Percentiles rank a stretch among this genome's conserved stretches.
phyloP scores from a whole-genome alignment of 768 basidiomycete genomes.

The Phanerochaete sordida region DNA sequence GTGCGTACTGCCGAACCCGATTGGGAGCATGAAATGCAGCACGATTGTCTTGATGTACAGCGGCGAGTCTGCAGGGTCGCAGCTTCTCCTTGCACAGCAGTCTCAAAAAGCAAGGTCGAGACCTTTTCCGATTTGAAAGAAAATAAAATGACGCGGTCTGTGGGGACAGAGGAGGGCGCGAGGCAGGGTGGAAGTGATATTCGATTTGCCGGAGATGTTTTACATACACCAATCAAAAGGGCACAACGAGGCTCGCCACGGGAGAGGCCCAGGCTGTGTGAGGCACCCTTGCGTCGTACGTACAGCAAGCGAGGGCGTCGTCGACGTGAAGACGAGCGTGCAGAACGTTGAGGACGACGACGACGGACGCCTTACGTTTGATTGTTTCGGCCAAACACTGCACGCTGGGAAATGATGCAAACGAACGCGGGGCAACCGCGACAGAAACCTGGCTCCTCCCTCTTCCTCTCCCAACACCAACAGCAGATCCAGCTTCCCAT shows the following conservation, averaged over 20 bases:
- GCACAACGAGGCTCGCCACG: neutral
- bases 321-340: neutral
- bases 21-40: conserved; percentile 37
- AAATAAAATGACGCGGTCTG: neutral
- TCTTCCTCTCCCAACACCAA: conserved; percentile 20
- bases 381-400: conserved; percentile 9
- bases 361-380: conserved; percentile 7
- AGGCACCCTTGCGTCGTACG: neutral
- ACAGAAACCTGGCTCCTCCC: conserved; percentile 12
- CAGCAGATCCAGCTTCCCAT: conserved; percentile 55
- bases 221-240: neutral
- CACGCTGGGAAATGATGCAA: conserved; percentile 14
- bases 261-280: neutral
- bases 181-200: neutral
- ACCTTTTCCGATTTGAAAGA: neutral
- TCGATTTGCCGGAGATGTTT: conserved; percentile 6
- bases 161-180: neutral
- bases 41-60: neutral
- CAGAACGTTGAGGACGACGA: neutral
- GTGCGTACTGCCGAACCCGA: conserved; percentile 53
- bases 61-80: neutral
- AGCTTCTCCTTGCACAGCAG: neutral
- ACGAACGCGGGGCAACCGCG: conserved; percentile 11
- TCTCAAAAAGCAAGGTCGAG: neutral
- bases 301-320: neutral